phyloP scores from a whole-genome alignment of 495 filamentous ascomycete species.

The Extremus antarcticus region DNA sequence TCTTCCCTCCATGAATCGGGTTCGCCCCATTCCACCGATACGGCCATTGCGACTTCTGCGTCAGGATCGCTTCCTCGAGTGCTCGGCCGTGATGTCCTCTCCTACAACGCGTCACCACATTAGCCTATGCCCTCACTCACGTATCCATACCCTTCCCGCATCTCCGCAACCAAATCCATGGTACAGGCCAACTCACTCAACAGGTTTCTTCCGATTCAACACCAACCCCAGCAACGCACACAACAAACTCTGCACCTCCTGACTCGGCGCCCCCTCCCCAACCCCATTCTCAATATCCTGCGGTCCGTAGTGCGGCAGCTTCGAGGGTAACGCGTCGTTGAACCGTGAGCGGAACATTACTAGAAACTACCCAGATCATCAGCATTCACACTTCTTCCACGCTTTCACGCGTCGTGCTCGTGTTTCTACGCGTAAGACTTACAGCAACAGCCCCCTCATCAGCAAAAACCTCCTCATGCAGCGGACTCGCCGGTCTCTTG shows the following conservation, averaged over 20 bases:
- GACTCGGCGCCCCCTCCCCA: constrained; percentile 61
- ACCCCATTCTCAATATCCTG: constrained; percentile 90
- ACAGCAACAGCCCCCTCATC: constrained; percentile 25
- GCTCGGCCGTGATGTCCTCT: constrained; percentile 83
- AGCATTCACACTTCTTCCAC: constrained; percentile 26
- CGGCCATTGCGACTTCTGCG: constrained; percentile 83
- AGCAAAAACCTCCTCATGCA: constrained; percentile 22
- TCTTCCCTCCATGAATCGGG: constrained; percentile 65
- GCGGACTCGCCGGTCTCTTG: constrained; percentile 19
- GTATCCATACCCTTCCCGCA: not conserved
- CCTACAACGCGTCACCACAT: constrained; percentile 31
- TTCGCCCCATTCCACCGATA: constrained; percentile 75
- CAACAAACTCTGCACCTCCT: constrained; percentile 74
- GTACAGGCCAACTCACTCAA: constrained; percentile 62
- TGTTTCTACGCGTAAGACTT: constrained; percentile 14
- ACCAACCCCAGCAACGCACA: constrained; percentile 81
- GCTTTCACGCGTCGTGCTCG: constrained; percentile 13
- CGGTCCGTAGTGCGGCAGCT: constrained; percentile 75
- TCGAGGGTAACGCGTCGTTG: constrained; percentile 75
- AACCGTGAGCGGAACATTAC: constrained; percentile 96
- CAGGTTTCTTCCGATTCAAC: constrained; percentile 92
- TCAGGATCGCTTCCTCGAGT: constrained; percentile 81
- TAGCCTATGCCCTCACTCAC: constrained; percentile 5
- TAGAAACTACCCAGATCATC: constrained; percentile 57
- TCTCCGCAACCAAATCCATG: not conserved